Base-by-base conservation (phyloP, 2,329 filamentous ascomycete genomes). In the Fusarium chuoi region DNA sequence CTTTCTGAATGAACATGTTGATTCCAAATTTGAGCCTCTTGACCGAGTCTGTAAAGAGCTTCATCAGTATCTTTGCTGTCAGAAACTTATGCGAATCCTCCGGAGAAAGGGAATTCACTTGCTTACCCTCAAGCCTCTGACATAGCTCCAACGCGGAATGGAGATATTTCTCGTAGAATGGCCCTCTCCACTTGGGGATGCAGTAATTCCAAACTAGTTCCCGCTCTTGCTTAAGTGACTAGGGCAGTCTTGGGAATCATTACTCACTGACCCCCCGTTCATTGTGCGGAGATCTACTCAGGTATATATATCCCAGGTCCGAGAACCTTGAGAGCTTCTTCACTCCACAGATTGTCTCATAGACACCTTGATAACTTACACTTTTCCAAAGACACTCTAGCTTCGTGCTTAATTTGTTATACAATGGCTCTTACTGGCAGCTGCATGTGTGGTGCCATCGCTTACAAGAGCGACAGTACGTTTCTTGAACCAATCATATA, bases 401-500 rank as follows among this genome's bases (percentile, higher is more conserved):
- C 36, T 30, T 58, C 20, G 18, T 58, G 20, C 39, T 48, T 56
- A 60, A 42, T 48, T 46, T 17, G 39, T 46, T 28, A 28, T 38
- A 67, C 41, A 44, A 78, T 78, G 77, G 20, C 63, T 60, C 76
- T 78, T 39, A 71, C 67, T 26, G 82, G 82, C 39, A 82, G 80
- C 72, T 83, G 82, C 77, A 79, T 82, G 77, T 83, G 82, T 68
- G 80, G 81, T 57, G 78, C 79, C 59, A 73, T 82, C 44, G 75
- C 77, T 63, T 81, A 79, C 61, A 72, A 82, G 78, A 82, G 78
- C 65, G 76, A 78, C 15, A 79, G 82, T 83, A 67, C 33, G 81
- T 58, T 10, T 7, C 36, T 38, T n/a, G 42, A 41, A 33, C 35
- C 20, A 38, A 42, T 39, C 17, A 35, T 17, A n/a, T 33, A 41